Evolutionary conservation across 1,139 yeast species (phyloP).

Genomic region (Kodamaea arcana): DNA sequence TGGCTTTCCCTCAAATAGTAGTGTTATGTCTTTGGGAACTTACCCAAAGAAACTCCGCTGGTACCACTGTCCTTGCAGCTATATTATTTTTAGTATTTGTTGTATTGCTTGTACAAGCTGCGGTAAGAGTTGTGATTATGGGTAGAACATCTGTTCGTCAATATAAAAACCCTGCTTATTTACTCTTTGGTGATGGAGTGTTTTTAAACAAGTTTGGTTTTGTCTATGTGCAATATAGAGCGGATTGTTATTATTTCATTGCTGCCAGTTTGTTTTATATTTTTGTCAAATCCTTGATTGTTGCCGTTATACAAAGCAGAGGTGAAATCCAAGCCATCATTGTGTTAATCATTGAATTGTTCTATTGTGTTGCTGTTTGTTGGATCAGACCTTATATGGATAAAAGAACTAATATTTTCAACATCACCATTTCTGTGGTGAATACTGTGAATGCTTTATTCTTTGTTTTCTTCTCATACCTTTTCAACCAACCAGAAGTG

Average conservation of each 20-base stretch:
- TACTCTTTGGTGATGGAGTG: conserved; percentile 77
- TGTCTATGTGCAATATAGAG: conserved; percentile 85
- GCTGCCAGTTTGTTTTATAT: conserved; percentile 60
- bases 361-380: conserved; percentile 61
- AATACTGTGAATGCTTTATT: conserved; percentile 79
- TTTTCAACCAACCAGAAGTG: conserved; percentile 79
- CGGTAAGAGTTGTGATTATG: conserved; percentile 61
- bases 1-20: conserved; percentile 83
- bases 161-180: conserved; percentile 89
- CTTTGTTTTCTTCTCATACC: conserved; percentile 82
- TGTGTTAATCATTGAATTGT: conserved; percentile 69
- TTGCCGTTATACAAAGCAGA: conserved; percentile 75
- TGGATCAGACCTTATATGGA: conserved; percentile 88
- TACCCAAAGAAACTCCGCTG: conserved; percentile 77
- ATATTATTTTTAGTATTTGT: conserved; percentile 56
- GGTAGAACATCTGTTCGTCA: conserved; percentile 70
- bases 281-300: conserved; percentile 72
- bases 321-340: conserved; percentile 82
- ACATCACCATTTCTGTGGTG: conserved; percentile 77
- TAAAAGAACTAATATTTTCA: conserved; percentile 87
- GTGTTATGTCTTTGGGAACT: conserved; percentile 88
- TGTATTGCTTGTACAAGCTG: conserved; percentile 67
- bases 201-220: conserved; percentile 89
- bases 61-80: conserved; percentile 74
- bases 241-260: conserved; percentile 82